Evolutionary conservation across 2,329 filamentous ascomycete genomes (phyloP), one percentile per base, ranked within the genome.

Genomic region (Colletotrichum melonis): DNA sequence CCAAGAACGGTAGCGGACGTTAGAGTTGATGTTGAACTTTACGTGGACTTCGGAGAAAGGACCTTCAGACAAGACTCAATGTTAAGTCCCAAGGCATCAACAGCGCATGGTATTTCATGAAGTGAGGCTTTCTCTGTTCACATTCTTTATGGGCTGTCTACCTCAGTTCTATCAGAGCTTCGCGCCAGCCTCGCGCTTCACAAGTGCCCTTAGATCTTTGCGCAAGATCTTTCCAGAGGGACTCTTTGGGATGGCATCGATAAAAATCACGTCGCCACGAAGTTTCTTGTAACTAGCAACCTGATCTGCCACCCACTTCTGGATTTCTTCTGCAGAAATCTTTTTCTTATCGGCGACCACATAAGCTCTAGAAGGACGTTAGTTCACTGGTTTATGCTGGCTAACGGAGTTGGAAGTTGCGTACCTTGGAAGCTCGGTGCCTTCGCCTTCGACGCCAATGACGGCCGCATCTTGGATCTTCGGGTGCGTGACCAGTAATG

Each of bases 211-310:
- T 14, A 75, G 38, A 38, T 86, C 84, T 63, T 83, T 81, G 24
- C 86, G 80, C 64, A 88, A 75, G 49, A 88, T 86, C 81, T 88
- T 88, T 1, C 86, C 86, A 56, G 85, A 86, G 2, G 90, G 88
- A 73, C 93, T 94, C 84, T 93, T 95, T n/a, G 93, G 92, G 38
- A 95, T 91, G 14, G 84, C 84, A 42, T 92, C 88, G 4, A 93
- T 84, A 78, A 95, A 94, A 12, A 87, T 82, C n/a, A 95, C 88
- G 1, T 93, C 93, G 0, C 93, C 93, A 5, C 90, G 91, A 74
- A 95, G 85, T 79, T 90, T 88, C 82, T 95, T 95, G 78, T 92
- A 89, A 73, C 82, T 86, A 0, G 90, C 88, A 0, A 74, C 65
- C 26, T 75, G 72, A 4, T 46, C 57, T 7, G 57, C 72, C 5